Evolutionary conservation across 192 early-diverging fungal genomes (phyloP).

Genomic region (Chytriomyces confervae): DNA sequence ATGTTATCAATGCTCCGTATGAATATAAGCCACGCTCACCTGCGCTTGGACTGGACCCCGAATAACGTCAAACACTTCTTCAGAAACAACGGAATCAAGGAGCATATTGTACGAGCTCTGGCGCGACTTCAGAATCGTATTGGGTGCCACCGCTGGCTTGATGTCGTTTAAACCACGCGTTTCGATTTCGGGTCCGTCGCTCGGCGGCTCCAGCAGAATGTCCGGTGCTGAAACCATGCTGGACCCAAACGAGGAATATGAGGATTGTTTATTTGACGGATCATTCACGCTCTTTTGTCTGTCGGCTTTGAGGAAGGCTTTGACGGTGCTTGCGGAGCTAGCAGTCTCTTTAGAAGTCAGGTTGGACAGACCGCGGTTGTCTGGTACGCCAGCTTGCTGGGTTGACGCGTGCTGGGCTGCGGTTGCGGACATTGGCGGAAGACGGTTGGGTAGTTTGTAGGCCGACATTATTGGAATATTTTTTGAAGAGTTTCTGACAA

Average conservation of each 20-base stretch:
- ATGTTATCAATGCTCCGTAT: not conserved
- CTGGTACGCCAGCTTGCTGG: not conserved
- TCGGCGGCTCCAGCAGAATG: conserved; percentile 11
- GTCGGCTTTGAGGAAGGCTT: not conserved
- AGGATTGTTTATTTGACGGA: not conserved
- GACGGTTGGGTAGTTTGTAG: not conserved
- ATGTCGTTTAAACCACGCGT: not conserved
- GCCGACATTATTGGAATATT: not conserved
- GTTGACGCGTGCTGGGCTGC: not conserved
- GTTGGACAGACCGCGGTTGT: no score
- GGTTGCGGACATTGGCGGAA: not conserved
- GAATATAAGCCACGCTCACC: not conserved
- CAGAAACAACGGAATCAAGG: conserved; percentile 6
- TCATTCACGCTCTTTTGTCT: not conserved
- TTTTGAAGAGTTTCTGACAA: not conserved
- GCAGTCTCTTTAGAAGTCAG: no score
- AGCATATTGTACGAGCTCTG: not conserved
- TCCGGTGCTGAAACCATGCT: not conserved
- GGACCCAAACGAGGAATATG: not conserved
- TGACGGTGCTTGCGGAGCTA: not conserved
- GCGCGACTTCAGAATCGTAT: not conserved
- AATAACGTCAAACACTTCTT: conserved; percentile 21
- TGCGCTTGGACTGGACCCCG: conserved; percentile 26
- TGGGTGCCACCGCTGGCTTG: not conserved
- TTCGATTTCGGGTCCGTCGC: no score